These are phyloP conservation scores for Opeltia flavorubescens DNA, from an alignment of 495 filamentous ascomycete species.

Conservation along the genomic window DNA sequence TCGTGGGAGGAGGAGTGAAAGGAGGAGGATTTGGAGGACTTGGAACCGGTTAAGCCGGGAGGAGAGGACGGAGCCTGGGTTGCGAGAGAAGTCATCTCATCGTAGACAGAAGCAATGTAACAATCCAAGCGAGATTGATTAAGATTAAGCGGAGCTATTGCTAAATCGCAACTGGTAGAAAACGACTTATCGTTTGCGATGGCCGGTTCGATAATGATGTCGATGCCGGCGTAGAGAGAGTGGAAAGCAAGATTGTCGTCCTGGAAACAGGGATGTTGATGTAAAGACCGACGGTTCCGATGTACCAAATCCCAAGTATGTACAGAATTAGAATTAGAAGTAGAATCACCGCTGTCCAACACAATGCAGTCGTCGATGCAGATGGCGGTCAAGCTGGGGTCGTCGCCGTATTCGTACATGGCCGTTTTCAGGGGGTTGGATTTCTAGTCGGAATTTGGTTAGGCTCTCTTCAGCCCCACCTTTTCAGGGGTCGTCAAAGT, in stretches of 20 bases:
- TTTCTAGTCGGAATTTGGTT: no score
- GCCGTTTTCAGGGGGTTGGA: conserved; percentile 3
- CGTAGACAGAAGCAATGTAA: conserved; percentile 5
- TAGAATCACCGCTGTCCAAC: background rate
- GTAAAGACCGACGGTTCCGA: background rate
- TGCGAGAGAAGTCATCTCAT: conserved; percentile 48
- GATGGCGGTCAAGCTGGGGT: background rate
- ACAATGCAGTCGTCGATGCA: background rate
- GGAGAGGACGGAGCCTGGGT: conserved; percentile 56
- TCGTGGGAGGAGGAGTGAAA: conserved; percentile 61
- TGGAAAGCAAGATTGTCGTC: background rate
- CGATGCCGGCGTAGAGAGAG: background rate
- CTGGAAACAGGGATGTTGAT: background rate
- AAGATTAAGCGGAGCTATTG: no score
- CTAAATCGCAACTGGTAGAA: background rate
- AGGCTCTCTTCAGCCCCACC: no score
- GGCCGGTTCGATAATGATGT: background rate
- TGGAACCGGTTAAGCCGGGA: conserved; percentile 70
- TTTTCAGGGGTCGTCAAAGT: no score
- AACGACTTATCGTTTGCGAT: background rate
- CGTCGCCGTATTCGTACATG: background rate
- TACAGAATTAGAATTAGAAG: conserved; percentile 6
- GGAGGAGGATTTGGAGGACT: conserved; percentile 84
- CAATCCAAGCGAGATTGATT: background rate
- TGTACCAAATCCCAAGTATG: conserved; percentile 8